Base-by-base conservation (phyloP, 2,329 filamentous ascomycete genomes). In the Hypoxylon sp. region DNA sequence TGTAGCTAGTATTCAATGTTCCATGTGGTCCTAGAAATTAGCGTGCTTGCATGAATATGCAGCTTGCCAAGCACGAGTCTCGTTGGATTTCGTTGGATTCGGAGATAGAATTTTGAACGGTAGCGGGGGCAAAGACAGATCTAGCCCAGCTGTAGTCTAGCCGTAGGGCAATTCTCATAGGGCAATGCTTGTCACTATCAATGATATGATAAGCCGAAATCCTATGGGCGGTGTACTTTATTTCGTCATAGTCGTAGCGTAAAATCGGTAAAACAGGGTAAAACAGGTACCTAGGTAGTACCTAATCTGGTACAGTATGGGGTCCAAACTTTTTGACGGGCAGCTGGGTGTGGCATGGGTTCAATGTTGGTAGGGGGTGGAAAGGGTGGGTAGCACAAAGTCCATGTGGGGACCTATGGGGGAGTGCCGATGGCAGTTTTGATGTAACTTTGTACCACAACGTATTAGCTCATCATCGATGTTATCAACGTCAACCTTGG, bases 41-140 rank as follows among this genome's bases (percentile, higher is more conserved):
- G 46, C 50, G 36, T 38, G 38, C 14, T 49, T 58, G 60, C 51
- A 41, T 69, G 38, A 55, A 34, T n/a, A 45, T 60, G 46, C 19
- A 23, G n/a, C n/a, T 2, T 50, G 67, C 67, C 67, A 69, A 69
- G 67, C 19, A 58, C 13, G 62, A 19, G 14, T 14, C 43, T 50
- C 13, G 45, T 55, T 49, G 43, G 38, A 21, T 58, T 58, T 70
- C n/a, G n/a, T n/a, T n/a, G n/a, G n/a, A n/a, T n/a, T n/a, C 67
- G 68, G 68, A 65, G 61, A 62, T 70, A 70, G 62, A 70, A 68
- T 45, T 68, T 38, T 19, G 48, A 38, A 65, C 58, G 49, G 58
- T 14, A 14, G 49, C n/a, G 38, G 45, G 36, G 57, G 46, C 9
- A 43, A 17, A 14, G 41, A 51, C n/a, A 38, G 34, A 57, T 34